Evolutionary conservation across 345 rosid species (phyloP).

Genomic region (Ceriops zippeliana): DNA sequence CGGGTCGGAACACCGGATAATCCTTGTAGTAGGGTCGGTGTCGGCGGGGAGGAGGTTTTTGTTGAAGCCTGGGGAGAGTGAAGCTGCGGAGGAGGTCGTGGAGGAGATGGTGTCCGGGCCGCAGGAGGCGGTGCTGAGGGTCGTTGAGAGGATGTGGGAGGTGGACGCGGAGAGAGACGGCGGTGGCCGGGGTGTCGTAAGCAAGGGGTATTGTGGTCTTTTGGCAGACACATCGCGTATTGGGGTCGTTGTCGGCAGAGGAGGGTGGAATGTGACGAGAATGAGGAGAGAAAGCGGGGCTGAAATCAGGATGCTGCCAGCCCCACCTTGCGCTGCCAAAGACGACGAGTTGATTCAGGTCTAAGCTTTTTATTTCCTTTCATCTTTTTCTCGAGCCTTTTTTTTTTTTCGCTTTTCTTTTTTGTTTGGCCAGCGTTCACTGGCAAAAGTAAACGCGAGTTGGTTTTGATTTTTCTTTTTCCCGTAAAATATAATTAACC

Average conservation of each 20-base stretch:
- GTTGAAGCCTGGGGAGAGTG: background rate
- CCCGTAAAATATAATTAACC: no score
- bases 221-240: constrained; percentile 47
- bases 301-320: constrained; percentile 46
- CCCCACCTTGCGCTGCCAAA: constrained; percentile 46
- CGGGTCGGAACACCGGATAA: constrained; percentile 16
- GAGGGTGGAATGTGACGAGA: constrained; percentile 41
- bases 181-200: constrained; percentile 20
- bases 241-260: constrained; percentile 49
- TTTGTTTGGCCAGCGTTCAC: no score
- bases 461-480: no score
- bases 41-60: constrained; percentile 10
- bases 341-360: constrained; percentile 64
- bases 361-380: background rate
- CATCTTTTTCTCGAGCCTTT: background rate
- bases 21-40: constrained; percentile 11
- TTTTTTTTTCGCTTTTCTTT: no score
- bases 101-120: constrained; percentile 37
- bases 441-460: no score
- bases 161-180: constrained; percentile 30
- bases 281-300: constrained; percentile 55
- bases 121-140: constrained; percentile 61
- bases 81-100: constrained; percentile 9
- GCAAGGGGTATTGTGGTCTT: constrained; percentile 55
- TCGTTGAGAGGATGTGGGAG: constrained; percentile 57